Evolutionary conservation across 2,329 filamentous ascomycete species (phyloP), one percentile per base, ranked within the genome.

Genomic region (Cladosporium phlei): DNA sequence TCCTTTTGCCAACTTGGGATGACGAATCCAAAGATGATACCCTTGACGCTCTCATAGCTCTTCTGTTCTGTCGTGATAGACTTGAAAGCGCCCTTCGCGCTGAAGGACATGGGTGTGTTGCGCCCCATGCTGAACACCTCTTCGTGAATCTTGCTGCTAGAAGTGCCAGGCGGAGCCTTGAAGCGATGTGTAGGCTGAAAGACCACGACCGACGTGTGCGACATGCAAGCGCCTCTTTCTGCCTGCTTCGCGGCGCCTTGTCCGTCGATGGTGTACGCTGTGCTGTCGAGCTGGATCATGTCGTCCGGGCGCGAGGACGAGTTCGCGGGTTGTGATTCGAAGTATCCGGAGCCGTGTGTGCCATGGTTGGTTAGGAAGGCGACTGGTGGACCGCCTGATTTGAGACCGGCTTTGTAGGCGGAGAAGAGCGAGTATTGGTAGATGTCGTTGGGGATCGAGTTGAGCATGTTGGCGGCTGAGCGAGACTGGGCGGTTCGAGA

Each of bases 371-470:
- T 62, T 3, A 71, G 61, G 52, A 68, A 65, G 10, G 61, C 56
- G 17, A 50, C 59, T 19, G 51, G 65, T 44, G 54, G 63, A 25
- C 52, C 67, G 55, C 54, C 67, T 51, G 54, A 58, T 27, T 56
- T 62, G 38, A 69, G 65, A 11, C 66, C 66, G 11, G 61, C 58
- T 9, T 59, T 58, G 44, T 65, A 61, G 17, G 69, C 69, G 9
- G 64, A 58, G 22, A 55, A 56, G 17, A 68, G 64, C 24, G 67
- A 69, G 59, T 66, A 71, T 49, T 71, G 69, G 52, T 68, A 71
- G 51, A 71, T 66, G 53, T 71, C 69, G 59, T 71, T 71, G 27
- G 69, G 69, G 20, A 69, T 67, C 20, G 65, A 64, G 45, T 56
- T 59, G 35, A 62, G 59, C 67, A 69, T 69, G 20, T 29, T 58